Percentiles rank a stretch among this genome's conserved stretches.
phyloP scores from a whole-genome alignment of 306 rosid genomes.

The Fragaria nilgerrensis region DNA sequence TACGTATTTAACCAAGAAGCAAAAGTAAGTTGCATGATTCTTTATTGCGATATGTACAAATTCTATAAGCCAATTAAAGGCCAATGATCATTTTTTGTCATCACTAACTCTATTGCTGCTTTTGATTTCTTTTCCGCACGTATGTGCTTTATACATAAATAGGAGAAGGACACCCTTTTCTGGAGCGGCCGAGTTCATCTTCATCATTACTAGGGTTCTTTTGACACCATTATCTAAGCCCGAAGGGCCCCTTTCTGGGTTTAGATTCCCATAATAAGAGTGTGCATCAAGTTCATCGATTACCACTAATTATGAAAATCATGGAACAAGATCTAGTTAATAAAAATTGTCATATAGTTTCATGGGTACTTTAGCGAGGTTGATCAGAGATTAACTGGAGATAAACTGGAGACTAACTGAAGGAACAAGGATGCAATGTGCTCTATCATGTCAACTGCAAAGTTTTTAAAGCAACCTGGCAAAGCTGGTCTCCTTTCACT shows the following conservation, averaged over 20 bases:
- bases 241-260: slow-evolving; percentile 32
- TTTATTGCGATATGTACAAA: slow-evolving; percentile 30
- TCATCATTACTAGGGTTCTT: slow-evolving; percentile 61
- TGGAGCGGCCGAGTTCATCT: slow-evolving; percentile 73
- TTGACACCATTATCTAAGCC: slow-evolving; percentile 59
- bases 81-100: slow-evolving; percentile 43
- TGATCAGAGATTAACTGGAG: neutral
- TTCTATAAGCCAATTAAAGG: slow-evolving; percentile 40
- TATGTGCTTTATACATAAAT: slow-evolving; percentile 49
- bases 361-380: neutral
- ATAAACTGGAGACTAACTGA: neutral
- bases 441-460: slow-evolving; percentile 3
- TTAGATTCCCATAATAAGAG: neutral
- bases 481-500: slow-evolving; percentile 3
- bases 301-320: neutral
- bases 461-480: neutral
- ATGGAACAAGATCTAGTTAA: neutral
- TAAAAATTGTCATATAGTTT: neutral
- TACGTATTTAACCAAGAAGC: slow-evolving; percentile 41
- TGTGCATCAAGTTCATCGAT: neutral
- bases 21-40: slow-evolving; percentile 21
- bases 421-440: neutral
- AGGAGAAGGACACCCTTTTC: slow-evolving; percentile 30
- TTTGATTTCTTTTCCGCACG: slow-evolving; percentile 49
- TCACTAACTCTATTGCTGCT: slow-evolving; percentile 41